Base-by-base conservation (phyloP, 2,329 filamentous ascomycete species). In the Alternaria dauci region DNA sequence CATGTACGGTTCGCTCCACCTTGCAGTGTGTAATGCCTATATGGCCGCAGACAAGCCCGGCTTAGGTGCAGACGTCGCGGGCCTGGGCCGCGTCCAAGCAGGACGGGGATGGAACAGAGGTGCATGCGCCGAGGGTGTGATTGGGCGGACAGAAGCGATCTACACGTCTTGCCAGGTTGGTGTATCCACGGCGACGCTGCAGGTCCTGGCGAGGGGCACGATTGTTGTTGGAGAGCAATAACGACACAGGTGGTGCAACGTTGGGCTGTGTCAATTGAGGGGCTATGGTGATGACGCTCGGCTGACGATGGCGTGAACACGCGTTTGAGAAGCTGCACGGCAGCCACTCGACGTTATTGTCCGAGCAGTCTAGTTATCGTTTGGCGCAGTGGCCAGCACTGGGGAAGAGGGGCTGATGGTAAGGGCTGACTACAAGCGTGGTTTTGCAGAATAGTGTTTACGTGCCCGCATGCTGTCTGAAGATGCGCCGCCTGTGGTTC, bases 21-120 rank as follows among this genome's bases (percentile, higher is more conserved):
- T 23, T 23, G 20, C 20, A 23, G 32, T 41, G 42, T 55, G 52
- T 42, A 48, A 51, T 46, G 41, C 38, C 42, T 54, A 56, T 52
- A 61, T 63, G 67, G 58, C 58, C 25, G 58, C 42, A 41, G 44
- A 47, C 41, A 52, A 44, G 47, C 25, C 62, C 52, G 59, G 57
- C 53, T 62, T 52, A 55, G 65, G 58, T 68, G 68, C 66, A 71
- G 61, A 46, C 46, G 63, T 68, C 67, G 66, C 61, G 61, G 65
- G 69, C 60, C 66, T 72, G 66, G 69, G 64, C 65, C 62, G 62
- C 65, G 57, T 59, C 53, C 54, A 57, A 55, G 53, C 48, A 60
- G 38, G 58, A 59, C 58, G 55, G 56, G 59, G 61, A 55, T 52
- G 59, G 38, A 53, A 54, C 50, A 44, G 47, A 52, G 59, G 53